These are phyloP conservation scores for Herpetomonas muscarum DNA, from an alignment of 208 protist species.

Conservation along the genomic window DNA sequence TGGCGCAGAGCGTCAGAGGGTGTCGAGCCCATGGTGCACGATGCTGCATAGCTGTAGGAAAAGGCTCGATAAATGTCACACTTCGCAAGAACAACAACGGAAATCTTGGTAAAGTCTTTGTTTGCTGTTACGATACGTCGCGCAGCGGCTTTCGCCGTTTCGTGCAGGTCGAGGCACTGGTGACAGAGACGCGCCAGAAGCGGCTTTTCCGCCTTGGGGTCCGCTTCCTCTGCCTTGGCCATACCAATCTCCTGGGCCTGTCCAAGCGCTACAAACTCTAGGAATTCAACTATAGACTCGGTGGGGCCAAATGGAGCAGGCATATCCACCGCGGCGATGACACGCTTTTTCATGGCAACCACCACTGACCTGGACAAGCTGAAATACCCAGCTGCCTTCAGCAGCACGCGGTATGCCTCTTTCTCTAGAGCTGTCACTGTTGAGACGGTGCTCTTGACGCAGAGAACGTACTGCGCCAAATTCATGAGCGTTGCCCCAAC, in stretches of 20 bases:
- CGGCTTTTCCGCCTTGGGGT: constrained; percentile 26
- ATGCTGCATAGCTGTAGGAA: constrained; percentile 43
- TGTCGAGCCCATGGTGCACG: constrained; percentile 30
- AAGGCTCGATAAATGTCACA: constrained; percentile 40
- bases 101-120: constrained; percentile 26
- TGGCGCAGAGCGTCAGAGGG: constrained; percentile 31
- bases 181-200: constrained; percentile 39
- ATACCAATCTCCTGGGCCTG: constrained; percentile 69
- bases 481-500: constrained; percentile 45
- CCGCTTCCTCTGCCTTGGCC: constrained; percentile 32
- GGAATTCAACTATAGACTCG: constrained; percentile 23
- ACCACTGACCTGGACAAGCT: constrained; percentile 26
- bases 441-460: constrained; percentile 23
- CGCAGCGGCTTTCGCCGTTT: constrained; percentile 17
- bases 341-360: constrained; percentile 29
- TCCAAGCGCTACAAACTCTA: constrained; percentile 35
- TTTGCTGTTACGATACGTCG: constrained; percentile 16
- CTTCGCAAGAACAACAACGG: constrained; percentile 36
- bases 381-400: constrained; percentile 64
- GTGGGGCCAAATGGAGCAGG: constrained; percentile 29
- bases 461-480: constrained; percentile 46
- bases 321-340: constrained; percentile 32
- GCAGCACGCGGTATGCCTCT: constrained; percentile 55
- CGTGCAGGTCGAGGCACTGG: constrained; percentile 52
- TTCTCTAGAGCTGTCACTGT: constrained; percentile 36